Percentiles rank a stretch among this genome's conserved stretches.
These are phyloP conservation scores for Alternaria solani DNA, from an alignment of 2,329 filamentous ascomycete species.

Conservation along the genomic window DNA sequence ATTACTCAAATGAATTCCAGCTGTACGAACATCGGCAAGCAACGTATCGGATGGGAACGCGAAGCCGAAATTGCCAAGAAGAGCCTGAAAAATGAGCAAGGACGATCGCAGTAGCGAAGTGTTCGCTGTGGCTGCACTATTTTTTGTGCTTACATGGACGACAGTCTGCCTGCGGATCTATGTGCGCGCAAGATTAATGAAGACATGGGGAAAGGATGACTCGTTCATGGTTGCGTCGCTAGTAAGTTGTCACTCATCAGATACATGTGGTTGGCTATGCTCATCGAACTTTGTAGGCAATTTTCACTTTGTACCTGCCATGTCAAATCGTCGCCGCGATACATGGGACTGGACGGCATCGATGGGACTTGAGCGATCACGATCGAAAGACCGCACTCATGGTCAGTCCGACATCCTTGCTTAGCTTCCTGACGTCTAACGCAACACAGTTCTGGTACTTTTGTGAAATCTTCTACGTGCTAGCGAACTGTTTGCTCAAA, in stretches of 20 bases:
- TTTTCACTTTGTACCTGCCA: conserved; percentile 53
- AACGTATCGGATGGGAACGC: neutral
- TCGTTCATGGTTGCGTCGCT: conserved; percentile 52
- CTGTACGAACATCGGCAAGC: neutral
- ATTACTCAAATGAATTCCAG: neutral
- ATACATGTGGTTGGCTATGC: neutral
- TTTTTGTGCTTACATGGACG: conserved; percentile 51
- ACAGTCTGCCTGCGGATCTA: conserved; percentile 50
- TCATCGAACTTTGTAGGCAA: conserved; percentile 28
- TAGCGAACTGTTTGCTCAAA: conserved; percentile 59
- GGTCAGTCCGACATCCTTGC: conserved; percentile 20
- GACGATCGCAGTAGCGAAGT: conserved; percentile 33
- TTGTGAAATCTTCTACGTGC: conserved; percentile 64
- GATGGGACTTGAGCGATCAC: conserved; percentile 42
- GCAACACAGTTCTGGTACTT: conserved; percentile 60
- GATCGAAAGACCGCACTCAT: conserved; percentile 42
- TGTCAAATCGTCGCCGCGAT: conserved; percentile 51
- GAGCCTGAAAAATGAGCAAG: conserved; percentile 8
- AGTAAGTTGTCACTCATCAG: conserved; percentile 20
- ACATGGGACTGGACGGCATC: conserved; percentile 52
- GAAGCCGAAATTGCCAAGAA: neutral
- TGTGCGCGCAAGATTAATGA: conserved; percentile 48
- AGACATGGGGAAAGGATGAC: conserved; percentile 52
- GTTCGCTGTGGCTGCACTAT: conserved; percentile 45
- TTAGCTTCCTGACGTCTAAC: conserved; percentile 19